Evolutionary conservation across 164 flowering plant genomes (phyloP).

Genomic region (Kingdonia uniflora): DNA sequence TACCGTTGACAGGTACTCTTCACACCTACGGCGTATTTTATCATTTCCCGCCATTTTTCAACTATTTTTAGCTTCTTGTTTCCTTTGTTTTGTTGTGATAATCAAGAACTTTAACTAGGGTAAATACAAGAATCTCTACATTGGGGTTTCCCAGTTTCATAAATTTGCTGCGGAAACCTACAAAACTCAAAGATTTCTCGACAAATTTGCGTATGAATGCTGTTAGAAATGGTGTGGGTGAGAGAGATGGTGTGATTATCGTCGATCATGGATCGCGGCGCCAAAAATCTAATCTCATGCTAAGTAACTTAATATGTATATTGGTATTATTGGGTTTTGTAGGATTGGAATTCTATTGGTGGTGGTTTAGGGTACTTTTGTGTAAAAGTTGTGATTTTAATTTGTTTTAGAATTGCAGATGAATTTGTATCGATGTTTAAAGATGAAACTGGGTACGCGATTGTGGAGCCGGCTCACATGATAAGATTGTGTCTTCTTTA

Average conservation of each 20-base stretch:
- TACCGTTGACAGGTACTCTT: background rate
- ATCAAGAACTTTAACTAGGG: conserved; percentile 9
- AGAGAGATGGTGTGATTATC: conserved; percentile 62
- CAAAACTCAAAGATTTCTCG: conserved; percentile 12
- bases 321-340: background rate
- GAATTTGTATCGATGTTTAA: conserved; percentile 78
- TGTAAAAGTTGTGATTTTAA: too few species aligned
- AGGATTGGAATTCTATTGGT: background rate
- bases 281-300: conserved; percentile 75
- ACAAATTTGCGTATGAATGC: conserved; percentile 19
- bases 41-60: background rate
- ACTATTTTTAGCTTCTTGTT: background rate
- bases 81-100: background rate
- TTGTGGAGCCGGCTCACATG: conserved; percentile 98
- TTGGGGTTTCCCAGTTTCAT: conserved; percentile 19
- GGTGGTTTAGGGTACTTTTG: conserved; percentile 3
- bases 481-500: conserved; percentile 13
- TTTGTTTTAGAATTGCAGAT: conserved; percentile 52
- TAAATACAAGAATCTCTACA: conserved; percentile 15
- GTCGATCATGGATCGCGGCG: conserved; percentile 97
- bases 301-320: conserved; percentile 35
- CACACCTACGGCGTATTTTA: too few species aligned
- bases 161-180: conserved; percentile 16
- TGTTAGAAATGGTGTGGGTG: conserved; percentile 33
- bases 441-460: conserved; percentile 69